These are phyloP conservation scores for Sugiyamaella qingdaonensis DNA, from an alignment of 805 yeast species.

Conservation along the genomic window DNA sequence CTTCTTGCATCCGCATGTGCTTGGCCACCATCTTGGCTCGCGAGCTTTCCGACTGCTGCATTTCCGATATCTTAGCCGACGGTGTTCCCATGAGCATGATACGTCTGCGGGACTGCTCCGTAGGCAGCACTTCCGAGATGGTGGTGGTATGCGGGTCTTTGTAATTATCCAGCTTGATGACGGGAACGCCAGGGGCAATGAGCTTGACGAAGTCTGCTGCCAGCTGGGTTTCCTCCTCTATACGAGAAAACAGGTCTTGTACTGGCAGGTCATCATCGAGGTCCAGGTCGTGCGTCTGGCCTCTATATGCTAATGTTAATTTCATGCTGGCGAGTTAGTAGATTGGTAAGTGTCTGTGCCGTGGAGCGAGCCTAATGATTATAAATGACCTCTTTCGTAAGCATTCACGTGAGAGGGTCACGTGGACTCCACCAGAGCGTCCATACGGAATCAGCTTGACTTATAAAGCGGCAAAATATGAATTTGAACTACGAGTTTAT, in stretches of 20 bases:
- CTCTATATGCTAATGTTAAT: conserved; percentile 21
- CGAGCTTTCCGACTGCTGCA: conserved; percentile 22
- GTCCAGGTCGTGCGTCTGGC: conserved; percentile 13
- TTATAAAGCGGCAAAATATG: no score
- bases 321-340: conserved; percentile 13
- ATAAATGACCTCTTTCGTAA: neutral
- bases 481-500: no score
- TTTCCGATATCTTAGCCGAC: conserved; percentile 22
- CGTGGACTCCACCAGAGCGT: no score
- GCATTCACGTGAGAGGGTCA: no score
- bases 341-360: neutral
- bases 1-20: conserved; percentile 6
- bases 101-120: conserved; percentile 17
- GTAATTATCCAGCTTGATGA: conserved; percentile 19
- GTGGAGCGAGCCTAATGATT: neutral
- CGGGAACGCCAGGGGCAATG: conserved; percentile 28
- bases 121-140: conserved; percentile 13
- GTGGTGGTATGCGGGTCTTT: conserved; percentile 14
- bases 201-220: conserved; percentile 31
- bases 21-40: neutral
- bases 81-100: conserved; percentile 33
- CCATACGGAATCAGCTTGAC: no score
- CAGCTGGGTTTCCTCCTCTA: conserved; percentile 27
- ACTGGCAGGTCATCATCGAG: conserved; percentile 18
- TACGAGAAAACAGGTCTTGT: conserved; percentile 22